Conservation (phyloP, 2,329 filamentous ascomycete species). For the Paecilomyces formosus region DNA sequence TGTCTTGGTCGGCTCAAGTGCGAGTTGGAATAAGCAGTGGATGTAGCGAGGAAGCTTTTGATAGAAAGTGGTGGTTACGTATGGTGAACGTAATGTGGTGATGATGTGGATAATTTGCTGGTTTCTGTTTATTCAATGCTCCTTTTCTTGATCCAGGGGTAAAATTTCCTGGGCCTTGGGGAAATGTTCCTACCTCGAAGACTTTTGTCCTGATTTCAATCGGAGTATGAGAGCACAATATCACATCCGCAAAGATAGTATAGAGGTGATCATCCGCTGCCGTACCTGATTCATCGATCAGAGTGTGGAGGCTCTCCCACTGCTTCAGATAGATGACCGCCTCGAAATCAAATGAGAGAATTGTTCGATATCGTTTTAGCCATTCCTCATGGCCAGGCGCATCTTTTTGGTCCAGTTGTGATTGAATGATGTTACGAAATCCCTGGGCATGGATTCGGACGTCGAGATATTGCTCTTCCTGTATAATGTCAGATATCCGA, state of each 20-base stretch:
- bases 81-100: constrained; percentile 48
- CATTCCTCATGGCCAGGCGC: constrained; percentile 47
- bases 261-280: constrained; percentile 39
- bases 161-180: too few relatives aligned
- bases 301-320: constrained; percentile 58
- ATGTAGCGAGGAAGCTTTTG: constrained; percentile 66
- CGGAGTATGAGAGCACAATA: constrained; percentile 50
- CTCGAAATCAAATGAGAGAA: constrained; percentile 75
- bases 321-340: constrained; percentile 58
- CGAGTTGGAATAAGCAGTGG: constrained; percentile 65
- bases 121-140: constrained; percentile 16
- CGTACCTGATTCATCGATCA: constrained; percentile 44
- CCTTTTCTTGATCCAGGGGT: too few relatives aligned
- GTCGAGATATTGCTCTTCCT: constrained; percentile 55
- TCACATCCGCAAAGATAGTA: constrained; percentile 59
- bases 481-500: constrained; percentile 8
- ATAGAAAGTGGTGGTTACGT: constrained; percentile 15
- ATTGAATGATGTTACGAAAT: constrained; percentile 47
- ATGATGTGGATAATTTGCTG: constrained; percentile 65
- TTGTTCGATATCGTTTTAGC: constrained; percentile 53
- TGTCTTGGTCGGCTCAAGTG: constrained; percentile 17
- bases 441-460: constrained; percentile 53
- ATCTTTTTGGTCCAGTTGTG: constrained; percentile 33
- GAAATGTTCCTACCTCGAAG: constrained; percentile 35
- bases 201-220: constrained; percentile 8